Conservation (phyloP, 2,329 filamentous ascomycete species). For the Claviceps pusilla region DNA sequence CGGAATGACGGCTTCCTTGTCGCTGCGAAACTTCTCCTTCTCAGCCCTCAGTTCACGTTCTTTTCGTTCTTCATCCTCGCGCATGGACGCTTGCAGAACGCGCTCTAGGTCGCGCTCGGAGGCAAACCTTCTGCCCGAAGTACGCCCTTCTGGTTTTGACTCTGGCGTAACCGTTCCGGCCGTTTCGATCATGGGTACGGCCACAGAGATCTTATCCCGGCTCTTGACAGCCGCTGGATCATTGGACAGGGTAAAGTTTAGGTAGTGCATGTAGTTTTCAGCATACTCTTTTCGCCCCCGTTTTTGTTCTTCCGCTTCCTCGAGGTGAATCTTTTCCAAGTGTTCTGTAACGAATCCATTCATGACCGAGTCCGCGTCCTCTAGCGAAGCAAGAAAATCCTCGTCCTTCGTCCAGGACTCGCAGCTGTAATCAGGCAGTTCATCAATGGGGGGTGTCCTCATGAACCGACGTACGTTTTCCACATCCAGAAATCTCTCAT, state of each 20-base stretch:
- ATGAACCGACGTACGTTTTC: conserved; percentile 36
- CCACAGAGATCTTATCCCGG: conserved; percentile 35
- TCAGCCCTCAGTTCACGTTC: conserved; percentile 50
- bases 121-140: conserved; percentile 42
- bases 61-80: conserved; percentile 53
- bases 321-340: conserved; percentile 26
- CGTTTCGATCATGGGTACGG: conserved; percentile 20
- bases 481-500: conserved; percentile 33
- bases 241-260: conserved; percentile 40
- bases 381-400: conserved; percentile 26
- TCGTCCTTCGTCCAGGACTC: conserved; percentile 34
- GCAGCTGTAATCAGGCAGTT: conserved; percentile 32
- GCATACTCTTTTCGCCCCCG: conserved; percentile 27
- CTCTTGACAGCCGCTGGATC: conserved; percentile 40
- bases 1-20: conserved; percentile 63
- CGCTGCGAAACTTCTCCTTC: conserved; percentile 56
- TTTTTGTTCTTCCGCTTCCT: conserved; percentile 24
- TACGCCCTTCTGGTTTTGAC: conserved; percentile 40
- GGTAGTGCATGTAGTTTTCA: conserved; percentile 34
- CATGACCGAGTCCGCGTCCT: conserved; percentile 23
- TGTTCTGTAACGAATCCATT: conserved; percentile 31
- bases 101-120: conserved; percentile 61
- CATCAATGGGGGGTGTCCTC: conserved; percentile 39
- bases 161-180: conserved; percentile 31
- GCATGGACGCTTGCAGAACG: conserved; percentile 56